Evolutionary conservation across 371 early-diverging fungal genomes (phyloP).

Genomic region (Haplosporangium sp.): DNA sequence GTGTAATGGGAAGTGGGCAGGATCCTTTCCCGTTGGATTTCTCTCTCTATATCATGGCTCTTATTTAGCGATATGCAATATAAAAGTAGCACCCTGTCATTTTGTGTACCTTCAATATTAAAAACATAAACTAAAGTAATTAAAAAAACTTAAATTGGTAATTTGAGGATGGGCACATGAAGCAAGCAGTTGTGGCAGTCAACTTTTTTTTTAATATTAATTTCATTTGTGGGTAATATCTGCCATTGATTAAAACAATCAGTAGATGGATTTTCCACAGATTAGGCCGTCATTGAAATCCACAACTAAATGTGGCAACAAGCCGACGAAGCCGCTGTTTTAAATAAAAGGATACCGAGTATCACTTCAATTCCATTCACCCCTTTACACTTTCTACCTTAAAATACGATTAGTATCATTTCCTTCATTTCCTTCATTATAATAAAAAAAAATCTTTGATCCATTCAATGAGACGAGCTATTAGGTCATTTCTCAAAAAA

Average conservation of each 20-base stretch:
- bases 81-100: neutral
- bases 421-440: neutral
- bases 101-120: neutral
- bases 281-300: neutral
- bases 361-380: neutral
- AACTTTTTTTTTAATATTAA: too few relatives aligned
- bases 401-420: neutral
- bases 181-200: too few relatives aligned
- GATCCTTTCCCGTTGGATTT: slow-evolving; percentile 6
- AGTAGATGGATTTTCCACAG: neutral
- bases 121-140: neutral
- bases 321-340: neutral
- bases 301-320: neutral
- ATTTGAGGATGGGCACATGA: too few relatives aligned
- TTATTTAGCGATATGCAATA: neutral
- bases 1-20: neutral
- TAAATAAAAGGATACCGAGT: neutral
- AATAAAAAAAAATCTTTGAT: neutral
- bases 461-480: neutral
- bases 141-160: too few relatives aligned
- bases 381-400: neutral
- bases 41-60: neutral
- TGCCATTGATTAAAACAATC: neutral
- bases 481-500: neutral
- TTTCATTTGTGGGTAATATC: neutral